Evolutionary conservation across 2,329 filamentous ascomycete genomes (phyloP).

Genomic region (Biscogniauxia sp.): DNA sequence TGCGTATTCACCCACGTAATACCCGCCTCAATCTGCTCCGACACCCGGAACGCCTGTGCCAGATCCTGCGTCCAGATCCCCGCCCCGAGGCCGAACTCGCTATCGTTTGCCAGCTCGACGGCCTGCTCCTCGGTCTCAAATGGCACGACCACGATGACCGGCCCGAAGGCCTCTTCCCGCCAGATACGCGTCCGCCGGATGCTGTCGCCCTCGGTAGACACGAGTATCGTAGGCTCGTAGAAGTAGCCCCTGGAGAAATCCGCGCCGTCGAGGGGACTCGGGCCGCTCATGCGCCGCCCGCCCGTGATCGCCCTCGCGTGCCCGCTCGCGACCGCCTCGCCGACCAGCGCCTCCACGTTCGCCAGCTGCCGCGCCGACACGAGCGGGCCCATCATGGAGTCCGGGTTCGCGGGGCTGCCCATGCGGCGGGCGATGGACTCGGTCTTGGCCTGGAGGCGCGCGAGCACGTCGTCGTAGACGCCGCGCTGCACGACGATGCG

Average conservation of each 20-base stretch:
- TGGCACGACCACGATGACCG: conserved; percentile 71
- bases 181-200: conserved; percentile 71
- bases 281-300: conserved; percentile 46
- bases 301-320: conserved; percentile 39
- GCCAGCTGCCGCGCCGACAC: conserved; percentile 62
- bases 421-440: conserved; percentile 52
- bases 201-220: conserved; percentile 50
- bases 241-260: conserved; percentile 65
- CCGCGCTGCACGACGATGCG: conserved; percentile 70
- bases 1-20: conserved; percentile 60
- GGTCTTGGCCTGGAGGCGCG: conserved; percentile 62
- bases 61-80: conserved; percentile 75
- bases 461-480: conserved; percentile 64
- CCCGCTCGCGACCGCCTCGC: conserved; percentile 57
- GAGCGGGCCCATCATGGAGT: conserved; percentile 63
- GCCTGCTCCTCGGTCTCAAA: conserved; percentile 74
- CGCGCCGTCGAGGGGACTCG: conserved; percentile 47
- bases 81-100: conserved; percentile 73
- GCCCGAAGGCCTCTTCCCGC: conserved; percentile 80
- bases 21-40: conserved; percentile 67
- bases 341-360: conserved; percentile 65
- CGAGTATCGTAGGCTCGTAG: conserved; percentile 75
- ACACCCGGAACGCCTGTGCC: conserved; percentile 69
- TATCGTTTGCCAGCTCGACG: conserved; percentile 68
- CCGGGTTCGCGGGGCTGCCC: conserved; percentile 54